A percentile compares a stretch with the other conserved stretches of the same genome.
Evolutionary conservation across 164 flowering plant species (phyloP).

Genomic region (Paratinospora sagittata): DNA sequence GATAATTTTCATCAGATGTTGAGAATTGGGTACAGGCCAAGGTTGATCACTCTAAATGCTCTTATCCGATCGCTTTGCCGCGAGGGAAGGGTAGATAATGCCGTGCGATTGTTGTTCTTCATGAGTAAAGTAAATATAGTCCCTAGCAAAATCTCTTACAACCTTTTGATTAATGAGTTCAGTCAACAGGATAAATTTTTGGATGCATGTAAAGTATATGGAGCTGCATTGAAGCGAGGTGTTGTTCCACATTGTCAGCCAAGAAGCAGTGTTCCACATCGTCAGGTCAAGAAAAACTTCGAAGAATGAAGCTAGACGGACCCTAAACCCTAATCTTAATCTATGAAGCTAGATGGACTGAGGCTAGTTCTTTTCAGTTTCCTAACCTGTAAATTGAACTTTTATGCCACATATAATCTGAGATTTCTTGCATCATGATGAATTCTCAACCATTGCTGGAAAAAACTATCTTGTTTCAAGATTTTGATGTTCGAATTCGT

Average conservation of each 20-base stretch:
- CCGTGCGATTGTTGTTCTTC: conserved; percentile 36
- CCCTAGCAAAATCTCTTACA: conserved; percentile 35
- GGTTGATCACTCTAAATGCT: conserved; percentile 34
- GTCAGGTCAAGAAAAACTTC: conserved; percentile 17
- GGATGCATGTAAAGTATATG: conserved; percentile 40
- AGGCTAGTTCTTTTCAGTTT: not conserved
- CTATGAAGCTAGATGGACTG: not conserved
- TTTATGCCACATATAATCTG: not conserved
- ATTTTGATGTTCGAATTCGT: not conserved
- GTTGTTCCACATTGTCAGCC: conserved; percentile 32
- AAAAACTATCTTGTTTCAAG: not conserved
- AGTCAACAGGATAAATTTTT: conserved; percentile 30
- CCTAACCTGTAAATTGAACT: not conserved
- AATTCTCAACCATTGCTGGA: conserved; percentile 4
- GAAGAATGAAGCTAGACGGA: not conserved
- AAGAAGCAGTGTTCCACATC: conserved; percentile 26
- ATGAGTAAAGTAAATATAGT: conserved; percentile 25
- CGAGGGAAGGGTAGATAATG: conserved; percentile 42
- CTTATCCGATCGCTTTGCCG: conserved; percentile 50
- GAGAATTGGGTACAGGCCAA: conserved; percentile 35
- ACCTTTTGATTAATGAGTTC: conserved; percentile 42
- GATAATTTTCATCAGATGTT: conserved; percentile 40
- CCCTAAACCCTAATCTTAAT: not conserved
- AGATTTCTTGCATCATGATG: not conserved
- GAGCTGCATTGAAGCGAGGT: conserved; percentile 50